Conservation (phyloP, 352 stramenopile genomes). For the Phytophthora fragariae region DNA sequence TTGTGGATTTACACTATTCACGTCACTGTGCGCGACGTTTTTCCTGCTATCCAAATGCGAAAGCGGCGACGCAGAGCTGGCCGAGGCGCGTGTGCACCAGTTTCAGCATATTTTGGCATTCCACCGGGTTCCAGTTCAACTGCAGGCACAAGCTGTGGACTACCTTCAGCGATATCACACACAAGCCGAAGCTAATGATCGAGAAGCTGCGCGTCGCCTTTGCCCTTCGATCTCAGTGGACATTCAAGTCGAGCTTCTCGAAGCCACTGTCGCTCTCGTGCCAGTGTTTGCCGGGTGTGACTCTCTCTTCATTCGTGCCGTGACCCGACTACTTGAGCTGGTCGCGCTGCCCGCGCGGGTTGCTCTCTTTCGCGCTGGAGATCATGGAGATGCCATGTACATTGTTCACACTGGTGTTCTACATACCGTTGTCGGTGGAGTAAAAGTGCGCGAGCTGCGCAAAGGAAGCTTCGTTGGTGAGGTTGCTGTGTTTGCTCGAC, state of each 20-base stretch:
- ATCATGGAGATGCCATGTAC: conserved; percentile 79
- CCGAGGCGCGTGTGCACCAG: conserved; percentile 71
- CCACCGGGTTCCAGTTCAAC: conserved; percentile 57
- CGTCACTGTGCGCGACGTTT: conserved; percentile 75
- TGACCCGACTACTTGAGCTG: conserved; percentile 64
- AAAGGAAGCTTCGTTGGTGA: conserved; percentile 78
- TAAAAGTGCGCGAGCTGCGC: conserved; percentile 74
- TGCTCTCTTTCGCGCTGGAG: conserved; percentile 61
- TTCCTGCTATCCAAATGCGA: conserved; percentile 83
- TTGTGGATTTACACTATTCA: conserved; percentile 74
- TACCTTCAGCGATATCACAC: conserved; percentile 79
- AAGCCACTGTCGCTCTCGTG: conserved; percentile 57
- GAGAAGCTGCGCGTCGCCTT: conserved; percentile 60
- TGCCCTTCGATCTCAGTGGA: conserved; percentile 77
- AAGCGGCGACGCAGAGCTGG: conserved; percentile 54
- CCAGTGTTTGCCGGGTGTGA: conserved; percentile 72
- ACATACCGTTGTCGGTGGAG: conserved; percentile 61
- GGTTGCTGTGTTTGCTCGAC: conserved; percentile 67
- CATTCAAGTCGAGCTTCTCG: conserved; percentile 72
- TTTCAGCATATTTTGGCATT: conserved; percentile 75
- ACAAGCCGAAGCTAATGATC: conserved; percentile 66
- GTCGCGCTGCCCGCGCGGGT: conserved; percentile 62
- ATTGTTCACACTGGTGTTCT: conserved; percentile 72
- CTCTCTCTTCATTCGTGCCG: conserved; percentile 62
- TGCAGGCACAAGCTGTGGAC: conserved; percentile 64